phyloP scores from a whole-genome alignment of 2,329 filamentous ascomycete genomes.

The Coleophoma eucalyptorum region DNA sequence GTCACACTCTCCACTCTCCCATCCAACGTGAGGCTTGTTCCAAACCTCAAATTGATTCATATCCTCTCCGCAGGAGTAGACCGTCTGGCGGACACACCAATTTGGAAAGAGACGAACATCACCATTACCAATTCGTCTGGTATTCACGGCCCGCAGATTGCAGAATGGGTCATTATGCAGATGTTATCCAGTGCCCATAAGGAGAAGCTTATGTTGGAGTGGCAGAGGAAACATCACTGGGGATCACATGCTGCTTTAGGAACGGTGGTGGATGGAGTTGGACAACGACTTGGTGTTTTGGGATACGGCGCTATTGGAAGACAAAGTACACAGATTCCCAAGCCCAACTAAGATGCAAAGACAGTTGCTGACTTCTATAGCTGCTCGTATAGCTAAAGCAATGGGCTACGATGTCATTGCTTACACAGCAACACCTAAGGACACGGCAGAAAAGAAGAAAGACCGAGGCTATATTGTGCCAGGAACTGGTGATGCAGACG shows the following conservation, averaged over 20 bases:
- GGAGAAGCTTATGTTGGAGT: slow-evolving; percentile 49
- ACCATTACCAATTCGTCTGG: slow-evolving; percentile 29
- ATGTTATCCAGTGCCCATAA: slow-evolving; percentile 52
- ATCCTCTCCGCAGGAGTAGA: slow-evolving; percentile 30
- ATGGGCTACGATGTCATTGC: slow-evolving; percentile 62
- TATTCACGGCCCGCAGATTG: slow-evolving; percentile 50
- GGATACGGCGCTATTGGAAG: slow-evolving; percentile 35
- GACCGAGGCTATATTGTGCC: slow-evolving; percentile 62
- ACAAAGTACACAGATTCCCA: slow-evolving; percentile 29
- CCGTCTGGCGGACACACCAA: slow-evolving; percentile 16
- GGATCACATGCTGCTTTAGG: slow-evolving; percentile 27
- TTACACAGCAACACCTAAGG: slow-evolving; percentile 57
- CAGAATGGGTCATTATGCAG: slow-evolving; percentile 65
- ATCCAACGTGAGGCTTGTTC: slow-evolving; percentile 14
- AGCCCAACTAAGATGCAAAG: too few relatives aligned
- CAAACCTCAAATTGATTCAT: slow-evolving; percentile 31
- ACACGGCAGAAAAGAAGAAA: slow-evolving; percentile 50
- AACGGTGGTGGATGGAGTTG: slow-evolving; percentile 48
- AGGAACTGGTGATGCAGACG: slow-evolving; percentile 42
- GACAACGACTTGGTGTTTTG: slow-evolving; percentile 49
- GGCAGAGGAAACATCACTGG: slow-evolving; percentile 55
- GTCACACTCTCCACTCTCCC: slow-evolving; percentile 24
- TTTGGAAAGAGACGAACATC: slow-evolving; percentile 30
- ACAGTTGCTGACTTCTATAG: slow-evolving; percentile 3
- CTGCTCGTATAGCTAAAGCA: slow-evolving; percentile 45